A percentile compares a stretch with the other conserved stretches of the same genome.
phyloP scores from a whole-genome alignment of 441 rosid genomes.

The Eutrema salsugineum region DNA sequence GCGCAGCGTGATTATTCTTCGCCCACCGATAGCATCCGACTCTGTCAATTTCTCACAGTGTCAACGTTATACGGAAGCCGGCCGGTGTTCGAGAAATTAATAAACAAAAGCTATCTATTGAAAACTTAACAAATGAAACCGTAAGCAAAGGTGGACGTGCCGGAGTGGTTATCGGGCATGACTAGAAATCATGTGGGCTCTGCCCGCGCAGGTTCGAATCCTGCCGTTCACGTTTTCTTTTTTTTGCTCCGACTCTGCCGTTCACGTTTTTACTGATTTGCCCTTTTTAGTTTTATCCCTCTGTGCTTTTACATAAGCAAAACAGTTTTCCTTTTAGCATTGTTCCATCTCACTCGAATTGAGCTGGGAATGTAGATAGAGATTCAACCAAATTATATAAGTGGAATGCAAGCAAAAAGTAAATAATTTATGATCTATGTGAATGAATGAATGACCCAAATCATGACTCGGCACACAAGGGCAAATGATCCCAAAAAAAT shows the following conservation, averaged over 20 bases:
- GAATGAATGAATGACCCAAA: background rate
- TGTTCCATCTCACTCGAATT: background rate
- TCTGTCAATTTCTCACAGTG: background rate
- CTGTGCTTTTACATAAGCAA: no score
- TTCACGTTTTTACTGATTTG: background rate
- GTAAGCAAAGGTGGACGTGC: constrained; percentile 42
- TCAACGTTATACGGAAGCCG: background rate
- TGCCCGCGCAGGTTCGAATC: constrained; percentile 98
- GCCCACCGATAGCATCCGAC: background rate
- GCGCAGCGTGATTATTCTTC: constrained; percentile 3
- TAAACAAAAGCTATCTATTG: no score
- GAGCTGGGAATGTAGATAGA: background rate
- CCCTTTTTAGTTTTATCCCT: no score
- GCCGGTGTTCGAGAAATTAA: no score
- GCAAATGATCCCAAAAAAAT: background rate
- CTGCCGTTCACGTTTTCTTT: constrained; percentile 62
- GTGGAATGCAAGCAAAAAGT: background rate
- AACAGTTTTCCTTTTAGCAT: no score
- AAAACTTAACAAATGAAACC: background rate
- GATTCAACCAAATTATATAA: no score
- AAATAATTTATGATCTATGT: background rate
- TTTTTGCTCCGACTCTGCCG: background rate
- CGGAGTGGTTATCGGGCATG: constrained; percentile 82
- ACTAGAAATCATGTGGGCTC: constrained; percentile 98
- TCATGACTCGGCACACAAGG: background rate